Evolutionary conservation across 805 yeast genomes (phyloP).

Genomic region (Lachancea quebecensis): DNA sequence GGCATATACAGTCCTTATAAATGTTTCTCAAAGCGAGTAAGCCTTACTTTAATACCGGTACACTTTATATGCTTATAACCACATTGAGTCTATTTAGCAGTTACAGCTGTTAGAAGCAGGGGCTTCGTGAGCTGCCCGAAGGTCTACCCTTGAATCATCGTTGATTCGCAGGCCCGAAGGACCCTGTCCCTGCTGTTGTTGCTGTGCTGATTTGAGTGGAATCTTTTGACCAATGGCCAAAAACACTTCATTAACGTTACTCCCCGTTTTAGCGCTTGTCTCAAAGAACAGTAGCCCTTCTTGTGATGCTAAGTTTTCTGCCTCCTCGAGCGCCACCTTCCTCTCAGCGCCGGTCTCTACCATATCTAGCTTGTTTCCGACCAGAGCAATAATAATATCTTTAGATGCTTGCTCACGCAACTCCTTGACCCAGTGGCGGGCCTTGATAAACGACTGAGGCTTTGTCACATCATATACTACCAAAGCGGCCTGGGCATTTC

Average conservation of each 20-base stretch:
- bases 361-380: constrained; percentile 87
- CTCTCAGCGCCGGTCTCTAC: constrained; percentile 46
- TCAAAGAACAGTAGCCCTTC: constrained; percentile 88
- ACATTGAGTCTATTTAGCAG: constrained; percentile 19
- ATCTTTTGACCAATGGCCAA: constrained; percentile 83
- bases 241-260: constrained; percentile 86
- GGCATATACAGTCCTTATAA: too few species aligned
- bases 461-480: constrained; percentile 94
- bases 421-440: constrained; percentile 97
- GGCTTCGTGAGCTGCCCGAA: constrained; percentile 24
- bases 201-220: constrained; percentile 39
- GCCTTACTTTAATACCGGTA: neutral
- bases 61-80: constrained; percentile 1
- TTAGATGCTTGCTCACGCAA: constrained; percentile 92
- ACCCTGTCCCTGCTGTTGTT: constrained; percentile 17
- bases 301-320: constrained; percentile 79
- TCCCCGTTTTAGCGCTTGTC: constrained; percentile 87
- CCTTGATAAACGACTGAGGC: constrained; percentile 90
- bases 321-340: constrained; percentile 82
- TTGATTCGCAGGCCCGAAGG: constrained; percentile 18
- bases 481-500: constrained; percentile 95
- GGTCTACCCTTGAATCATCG: constrained; percentile 30
- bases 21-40: too few species aligned
- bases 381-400: constrained; percentile 85
- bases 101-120: constrained; percentile 29